Conservation (phyloP, 2,329 filamentous ascomycete genomes). For the Chaetomium strumarium region DNA sequence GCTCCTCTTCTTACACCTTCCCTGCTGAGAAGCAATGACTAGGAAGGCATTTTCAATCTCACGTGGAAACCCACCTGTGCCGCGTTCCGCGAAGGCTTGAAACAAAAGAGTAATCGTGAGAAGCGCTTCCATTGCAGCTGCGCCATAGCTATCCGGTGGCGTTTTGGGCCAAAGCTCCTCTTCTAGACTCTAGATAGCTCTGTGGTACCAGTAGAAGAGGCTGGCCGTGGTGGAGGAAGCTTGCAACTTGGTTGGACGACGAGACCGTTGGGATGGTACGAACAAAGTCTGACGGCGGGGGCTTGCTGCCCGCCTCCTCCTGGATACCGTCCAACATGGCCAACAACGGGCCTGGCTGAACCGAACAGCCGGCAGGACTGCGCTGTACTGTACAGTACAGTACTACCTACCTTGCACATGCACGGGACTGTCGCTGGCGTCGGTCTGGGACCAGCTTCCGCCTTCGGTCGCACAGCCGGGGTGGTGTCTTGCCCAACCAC, state of each 20-base stretch:
- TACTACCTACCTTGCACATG: neutral
- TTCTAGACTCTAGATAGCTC: neutral
- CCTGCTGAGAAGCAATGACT: neutral
- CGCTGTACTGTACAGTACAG: neutral
- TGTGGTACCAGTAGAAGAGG: neutral
- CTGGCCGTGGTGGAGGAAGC: neutral
- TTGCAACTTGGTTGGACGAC: neutral
- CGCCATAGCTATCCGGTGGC: neutral
- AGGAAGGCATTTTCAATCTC: neutral
- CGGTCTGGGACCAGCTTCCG: conserved; percentile 2
- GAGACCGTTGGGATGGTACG: neutral
- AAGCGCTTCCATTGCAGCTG: neutral
- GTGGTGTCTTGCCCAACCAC: conserved; percentile 11
- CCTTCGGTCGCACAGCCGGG: conserved; percentile 12
- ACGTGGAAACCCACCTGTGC: neutral
- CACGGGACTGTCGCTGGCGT: neutral
- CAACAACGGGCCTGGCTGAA: conserved; percentile 10
- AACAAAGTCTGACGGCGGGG: conserved; percentile 1
- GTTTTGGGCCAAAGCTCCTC: too few relatives aligned
- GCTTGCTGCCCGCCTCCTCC: conserved; percentile 11
- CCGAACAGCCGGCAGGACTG: conserved; percentile 1
- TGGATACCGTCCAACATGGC: conserved; percentile 8
- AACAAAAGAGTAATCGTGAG: neutral
- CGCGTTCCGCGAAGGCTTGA: neutral
- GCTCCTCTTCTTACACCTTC: neutral